phyloP scores from a whole-genome alignment of 257 asterid genomes.

The Solanum corneliomulleri region DNA sequence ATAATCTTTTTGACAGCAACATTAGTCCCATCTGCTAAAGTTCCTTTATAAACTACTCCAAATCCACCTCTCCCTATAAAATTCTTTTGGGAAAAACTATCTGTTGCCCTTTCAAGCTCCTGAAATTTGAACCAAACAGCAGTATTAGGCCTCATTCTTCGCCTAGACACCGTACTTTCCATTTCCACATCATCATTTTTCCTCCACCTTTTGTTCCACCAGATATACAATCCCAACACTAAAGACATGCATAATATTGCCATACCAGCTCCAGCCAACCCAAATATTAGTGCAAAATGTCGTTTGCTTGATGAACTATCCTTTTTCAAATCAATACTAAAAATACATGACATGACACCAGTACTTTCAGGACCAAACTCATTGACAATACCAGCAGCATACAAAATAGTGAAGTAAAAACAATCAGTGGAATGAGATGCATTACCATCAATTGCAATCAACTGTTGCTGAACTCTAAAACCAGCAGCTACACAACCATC shows the following conservation, averaged over 20 bases:
- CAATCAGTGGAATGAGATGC: conserved; percentile 54
- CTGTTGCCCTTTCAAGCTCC: conserved; percentile 71
- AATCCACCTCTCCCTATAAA: conserved; percentile 85
- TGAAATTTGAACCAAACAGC: conserved; percentile 64
- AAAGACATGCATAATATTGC: conserved; percentile 28
- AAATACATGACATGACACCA: conserved; percentile 55
- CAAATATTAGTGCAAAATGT: conserved; percentile 31
- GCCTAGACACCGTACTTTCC: conserved; percentile 32
- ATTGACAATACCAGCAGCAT: conserved; percentile 82
- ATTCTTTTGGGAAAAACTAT: conserved; percentile 45
- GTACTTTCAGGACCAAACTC: conserved; percentile 62
- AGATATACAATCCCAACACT: conserved; percentile 39
- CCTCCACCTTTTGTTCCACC: conserved; percentile 48
- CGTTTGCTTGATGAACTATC: conserved; percentile 7
- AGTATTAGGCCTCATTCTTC: conserved; percentile 51
- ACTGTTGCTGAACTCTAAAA: conserved; percentile 33
- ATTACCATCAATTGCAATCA: conserved; percentile 73
- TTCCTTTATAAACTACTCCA: conserved; percentile 73
- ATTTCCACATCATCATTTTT: conserved; percentile 17
- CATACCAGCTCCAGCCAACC: conserved; percentile 47
- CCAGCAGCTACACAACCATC: conserved; percentile 72
- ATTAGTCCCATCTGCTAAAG: conserved; percentile 49
- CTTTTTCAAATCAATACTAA: conserved; percentile 36
- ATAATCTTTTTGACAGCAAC: conserved; percentile 70
- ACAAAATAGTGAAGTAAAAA: conserved; percentile 50